Percentiles rank a stretch among this genome's conserved stretches.
Evolutionary conservation across 2,329 filamentous ascomycete genomes (phyloP).

Genomic region (Alternaria conjuncta): DNA sequence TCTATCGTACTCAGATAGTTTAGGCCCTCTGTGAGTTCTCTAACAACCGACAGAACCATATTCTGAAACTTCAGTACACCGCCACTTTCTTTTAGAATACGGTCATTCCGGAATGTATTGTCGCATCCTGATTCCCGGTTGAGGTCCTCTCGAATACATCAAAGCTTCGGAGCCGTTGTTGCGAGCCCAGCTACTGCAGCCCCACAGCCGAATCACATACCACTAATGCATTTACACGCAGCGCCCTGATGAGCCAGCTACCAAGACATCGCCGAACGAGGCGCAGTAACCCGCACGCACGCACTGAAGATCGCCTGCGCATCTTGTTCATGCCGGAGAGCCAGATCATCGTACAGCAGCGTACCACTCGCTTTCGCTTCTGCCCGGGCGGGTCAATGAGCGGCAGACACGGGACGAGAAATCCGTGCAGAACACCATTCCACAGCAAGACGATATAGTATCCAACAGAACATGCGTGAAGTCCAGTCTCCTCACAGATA

Average conservation of each 20-base stretch:
- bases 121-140: not conserved
- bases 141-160: constrained; percentile 9
- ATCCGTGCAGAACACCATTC: not conserved
- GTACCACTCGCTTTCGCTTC: constrained; percentile 4
- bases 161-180: constrained; percentile 20
- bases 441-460: not conserved
- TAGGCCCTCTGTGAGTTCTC: constrained; percentile 2
- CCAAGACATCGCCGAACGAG: constrained; percentile 6
- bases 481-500: not conserved
- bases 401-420: not conserved
- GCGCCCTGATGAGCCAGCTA: constrained; percentile 5
- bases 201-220: constrained; percentile 16
- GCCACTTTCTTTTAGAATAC: constrained; percentile 6
- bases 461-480: not conserved
- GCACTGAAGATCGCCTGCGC: constrained; percentile 16
- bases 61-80: not conserved
- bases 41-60: not conserved
- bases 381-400: constrained; percentile 5
- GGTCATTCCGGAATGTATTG: not conserved
- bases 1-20: not conserved
- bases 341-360: constrained; percentile 3
- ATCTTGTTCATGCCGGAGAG: constrained; percentile 7
- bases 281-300: constrained; percentile 4
- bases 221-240: constrained; percentile 14
- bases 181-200: constrained; percentile 17